These are phyloP conservation scores for Yamadazyma pseudoaaseri DNA, from an alignment of 1,139 yeast genomes.

Conservation along the genomic window DNA sequence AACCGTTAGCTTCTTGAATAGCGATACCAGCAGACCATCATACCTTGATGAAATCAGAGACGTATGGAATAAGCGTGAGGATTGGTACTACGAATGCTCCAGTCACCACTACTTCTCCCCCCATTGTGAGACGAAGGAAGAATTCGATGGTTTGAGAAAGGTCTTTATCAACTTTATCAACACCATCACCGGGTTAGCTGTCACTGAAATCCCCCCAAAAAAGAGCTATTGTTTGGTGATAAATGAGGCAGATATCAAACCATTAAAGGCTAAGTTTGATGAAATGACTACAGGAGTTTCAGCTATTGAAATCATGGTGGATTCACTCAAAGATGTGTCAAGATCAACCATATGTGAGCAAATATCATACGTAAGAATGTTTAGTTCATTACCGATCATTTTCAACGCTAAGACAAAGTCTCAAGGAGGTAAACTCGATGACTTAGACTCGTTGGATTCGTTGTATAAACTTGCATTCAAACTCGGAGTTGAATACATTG, in stretches of 20 bases:
- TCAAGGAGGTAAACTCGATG: conserved; percentile 70
- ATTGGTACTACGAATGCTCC: conserved; percentile 78
- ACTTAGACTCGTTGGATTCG: conserved; percentile 45
- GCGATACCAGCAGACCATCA: conserved; percentile 87
- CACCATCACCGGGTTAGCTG: conserved; percentile 61
- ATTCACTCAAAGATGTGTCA: conserved; percentile 54
- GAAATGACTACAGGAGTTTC: conserved; percentile 53
- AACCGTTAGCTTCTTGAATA: conserved; percentile 68
- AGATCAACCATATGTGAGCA: conserved; percentile 68
- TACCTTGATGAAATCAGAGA: conserved; percentile 72
- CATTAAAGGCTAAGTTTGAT: conserved; percentile 31
- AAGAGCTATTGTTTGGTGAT: conserved; percentile 75
- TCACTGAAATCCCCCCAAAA: conserved; percentile 43
- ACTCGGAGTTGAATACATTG: conserved; percentile 59
- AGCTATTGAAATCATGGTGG: conserved; percentile 85
- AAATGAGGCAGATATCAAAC: conserved; percentile 37
- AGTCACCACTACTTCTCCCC: conserved; percentile 77
- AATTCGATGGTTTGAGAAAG: conserved; percentile 56
- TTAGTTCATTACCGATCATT: conserved; percentile 70
- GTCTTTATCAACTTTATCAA: conserved; percentile 60
- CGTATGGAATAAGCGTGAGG: conserved; percentile 83
- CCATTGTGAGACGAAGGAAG: conserved; percentile 57
- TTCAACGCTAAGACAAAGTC: conserved; percentile 74
- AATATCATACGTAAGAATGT: conserved; percentile 62
- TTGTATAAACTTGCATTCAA: conserved; percentile 66